Evolutionary conservation across 2,329 filamentous ascomycete genomes (phyloP), one percentile per base, ranked within the genome.

Genomic region (Hypocreales sp.): DNA sequence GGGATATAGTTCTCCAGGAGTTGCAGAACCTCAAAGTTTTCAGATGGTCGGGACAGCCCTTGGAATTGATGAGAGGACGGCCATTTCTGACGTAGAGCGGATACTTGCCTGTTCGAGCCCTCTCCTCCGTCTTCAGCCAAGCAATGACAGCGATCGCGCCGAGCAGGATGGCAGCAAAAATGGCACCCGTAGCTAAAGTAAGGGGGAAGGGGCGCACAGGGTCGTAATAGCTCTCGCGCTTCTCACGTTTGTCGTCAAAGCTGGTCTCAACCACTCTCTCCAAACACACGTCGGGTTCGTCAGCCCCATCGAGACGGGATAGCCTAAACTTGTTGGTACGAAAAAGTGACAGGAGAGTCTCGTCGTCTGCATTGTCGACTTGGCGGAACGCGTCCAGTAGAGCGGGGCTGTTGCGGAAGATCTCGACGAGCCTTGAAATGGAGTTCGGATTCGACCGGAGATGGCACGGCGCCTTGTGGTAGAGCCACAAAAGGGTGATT

Each of bases 1-100:
- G 69, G 69, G 0, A 72, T 42, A 26, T 71, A 72, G 6, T 55
- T 60, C 7, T 57, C 50, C 0, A 62, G 18, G 0, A 61, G 20
- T 4, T 58, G 51, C 0, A 50, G 30, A 0, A 61, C 42, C 5
- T 51, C 47, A 2, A 51, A 49, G 6, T 40, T 53, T 0, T 35
- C 17, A 0, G 40, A 43, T 2, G 53, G 55, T 0, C 51, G 39
- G 0, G 27, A 20, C 0, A 56, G 24, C 2, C 52, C 50, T 55
- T n/a, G n/a, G n/a, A n/a, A n/a, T n/a, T n/a, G n/a, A n/a, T n/a
- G n/a, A n/a, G n/a, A n/a, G n/a, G n/a, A n/a, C n/a, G n/a, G n/a
- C n/a, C n/a, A n/a, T n/a, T n/a, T n/a, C n/a, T n/a, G n/a, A n/a
- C n/a, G n/a, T n/a, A n/a, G n/a, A n/a, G n/a, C n/a, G n/a, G n/a